Base-by-base conservation (phyloP, 192 early-diverging fungal genomes). In the Gigaspora rosea region DNA sequence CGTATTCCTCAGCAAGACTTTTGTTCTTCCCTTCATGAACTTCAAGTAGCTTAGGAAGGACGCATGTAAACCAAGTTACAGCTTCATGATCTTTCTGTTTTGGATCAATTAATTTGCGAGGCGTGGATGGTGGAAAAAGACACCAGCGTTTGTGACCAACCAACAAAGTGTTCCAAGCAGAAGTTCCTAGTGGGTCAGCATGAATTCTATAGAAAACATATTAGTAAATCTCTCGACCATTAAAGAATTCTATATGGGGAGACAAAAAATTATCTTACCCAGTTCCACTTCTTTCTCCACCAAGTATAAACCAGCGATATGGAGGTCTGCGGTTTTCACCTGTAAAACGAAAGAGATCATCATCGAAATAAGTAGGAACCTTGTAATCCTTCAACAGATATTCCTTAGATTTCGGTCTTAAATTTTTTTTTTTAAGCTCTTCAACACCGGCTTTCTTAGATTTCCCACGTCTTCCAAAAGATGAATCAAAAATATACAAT, bases 401-500 rank as follows among this genome's bases (percentile, higher is more conserved):
- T 46, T 41, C 41, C 41, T 41, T 41, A 41, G 3, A 41, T 41
- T 41, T 41, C 41, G 41, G 41, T 6, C 2, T 41, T 41, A 41
- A 41, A 41, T 41, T 41, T 41, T 41, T 41, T 41, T 47, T 78
- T 50, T 27, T 27, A 27, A 27, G 27, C 27, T 27, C 27, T 27
- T 35, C 41, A 51, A 36, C 35, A 20, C 49, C 16, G 5, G 52
- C 18, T 56, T 12, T 13, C 10, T 8, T 74, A 62, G 63, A 51
- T 76, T 33, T 71, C 80, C 80, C 33, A 79, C 41, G 77, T 32
- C 81, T 89, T 16, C 84, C 88, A 74, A 92, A 94, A 18, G 84
- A 86, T 57, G 87, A 85, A 61, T 95, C 94, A 80, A 95, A 95
- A 56, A 94, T 93, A 74, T 95, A 95, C 16, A 95, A 83, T 12